These are phyloP conservation scores for Chlorociboria aeruginascens DNA, from an alignment of 495 filamentous ascomycete genomes.

Conservation along the genomic window DNA sequence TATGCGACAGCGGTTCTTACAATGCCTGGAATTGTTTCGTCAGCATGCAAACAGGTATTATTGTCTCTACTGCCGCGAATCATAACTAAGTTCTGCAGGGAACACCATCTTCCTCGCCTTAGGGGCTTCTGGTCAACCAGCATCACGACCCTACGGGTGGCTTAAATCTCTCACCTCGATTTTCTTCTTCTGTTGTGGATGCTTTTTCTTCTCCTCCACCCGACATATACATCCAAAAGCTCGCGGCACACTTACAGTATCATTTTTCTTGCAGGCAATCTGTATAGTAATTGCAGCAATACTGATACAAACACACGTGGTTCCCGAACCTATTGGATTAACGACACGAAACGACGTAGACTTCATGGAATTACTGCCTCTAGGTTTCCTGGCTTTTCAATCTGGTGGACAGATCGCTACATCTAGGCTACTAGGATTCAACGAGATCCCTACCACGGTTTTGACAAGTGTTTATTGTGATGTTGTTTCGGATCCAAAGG, in stretches of 20 bases:
- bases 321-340: constrained; percentile 26
- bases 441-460: constrained; percentile 63
- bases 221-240: constrained; percentile 20
- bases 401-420: constrained; percentile 58
- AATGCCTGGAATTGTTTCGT: constrained; percentile 51
- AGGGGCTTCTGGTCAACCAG: constrained; percentile 41
- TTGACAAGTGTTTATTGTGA: constrained; percentile 62
- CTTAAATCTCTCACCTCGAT: constrained; percentile 53
- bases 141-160: constrained; percentile 44
- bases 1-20: constrained; percentile 50
- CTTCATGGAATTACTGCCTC: constrained; percentile 35
- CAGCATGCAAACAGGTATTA: constrained; percentile 45
- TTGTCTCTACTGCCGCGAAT: background rate
- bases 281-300: constrained; percentile 47
- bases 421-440: constrained; percentile 48
- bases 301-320: constrained; percentile 38
- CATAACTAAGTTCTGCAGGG: constrained; percentile 25
- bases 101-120: constrained; percentile 60
- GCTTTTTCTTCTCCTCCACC: constrained; percentile 27
- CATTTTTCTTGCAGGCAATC: constrained; percentile 45
- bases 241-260: constrained; percentile 40
- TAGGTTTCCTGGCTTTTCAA: constrained; percentile 60
- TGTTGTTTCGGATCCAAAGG: constrained; percentile 45
- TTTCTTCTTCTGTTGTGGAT: constrained; percentile 41
- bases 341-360: constrained; percentile 18